Conservation (phyloP, 1,284 basidiomycete species). For the Xerocomus alliaceus region DNA sequence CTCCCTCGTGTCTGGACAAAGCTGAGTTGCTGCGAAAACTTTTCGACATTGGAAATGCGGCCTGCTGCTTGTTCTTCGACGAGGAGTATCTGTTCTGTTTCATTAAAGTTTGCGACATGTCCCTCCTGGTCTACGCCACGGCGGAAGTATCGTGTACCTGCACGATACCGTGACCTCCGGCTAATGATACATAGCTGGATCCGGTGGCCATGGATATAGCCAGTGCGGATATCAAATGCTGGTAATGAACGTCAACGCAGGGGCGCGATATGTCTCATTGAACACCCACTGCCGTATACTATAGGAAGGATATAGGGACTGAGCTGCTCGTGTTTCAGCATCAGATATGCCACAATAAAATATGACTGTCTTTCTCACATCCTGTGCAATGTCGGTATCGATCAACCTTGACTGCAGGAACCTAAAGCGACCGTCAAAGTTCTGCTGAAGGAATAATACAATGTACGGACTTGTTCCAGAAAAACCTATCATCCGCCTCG, state of each 20-base stretch:
- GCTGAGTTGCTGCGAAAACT: slow-evolving; percentile 71
- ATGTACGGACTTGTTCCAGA: slow-evolving; percentile 85
- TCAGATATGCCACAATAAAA: slow-evolving; percentile 14
- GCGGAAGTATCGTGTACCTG: slow-evolving; percentile 97
- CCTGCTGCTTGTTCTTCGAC: slow-evolving; percentile 63
- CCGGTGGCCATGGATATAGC: slow-evolving; percentile 79
- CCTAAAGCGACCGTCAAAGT: slow-evolving; percentile 44
- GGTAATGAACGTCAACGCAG: slow-evolving; percentile 16
- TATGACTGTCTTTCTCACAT: slow-evolving; percentile 54
- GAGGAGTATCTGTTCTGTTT: slow-evolving; percentile 92
- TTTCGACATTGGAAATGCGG: slow-evolving; percentile 53
- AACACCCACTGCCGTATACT: slow-evolving; percentile 85
- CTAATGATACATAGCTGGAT: slow-evolving; percentile 91
- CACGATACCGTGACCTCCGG: slow-evolving; percentile 90
- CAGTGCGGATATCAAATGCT: slow-evolving; percentile 89
- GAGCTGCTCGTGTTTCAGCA: slow-evolving; percentile 56
- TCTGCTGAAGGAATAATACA: neutral
- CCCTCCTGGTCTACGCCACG: slow-evolving; percentile 89
- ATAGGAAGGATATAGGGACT: slow-evolving; percentile 90
- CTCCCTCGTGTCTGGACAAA: slow-evolving; percentile 95
- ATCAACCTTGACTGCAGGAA: slow-evolving; percentile 78
- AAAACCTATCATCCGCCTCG: slow-evolving; percentile 94
- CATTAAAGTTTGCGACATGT: slow-evolving; percentile 90
- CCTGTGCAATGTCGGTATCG: slow-evolving; percentile 62
- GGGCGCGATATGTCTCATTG: slow-evolving; percentile 7